These are phyloP conservation scores for Gynochthodes officinalis DNA, from an alignment of 257 asterid species.

Conservation along the genomic window DNA sequence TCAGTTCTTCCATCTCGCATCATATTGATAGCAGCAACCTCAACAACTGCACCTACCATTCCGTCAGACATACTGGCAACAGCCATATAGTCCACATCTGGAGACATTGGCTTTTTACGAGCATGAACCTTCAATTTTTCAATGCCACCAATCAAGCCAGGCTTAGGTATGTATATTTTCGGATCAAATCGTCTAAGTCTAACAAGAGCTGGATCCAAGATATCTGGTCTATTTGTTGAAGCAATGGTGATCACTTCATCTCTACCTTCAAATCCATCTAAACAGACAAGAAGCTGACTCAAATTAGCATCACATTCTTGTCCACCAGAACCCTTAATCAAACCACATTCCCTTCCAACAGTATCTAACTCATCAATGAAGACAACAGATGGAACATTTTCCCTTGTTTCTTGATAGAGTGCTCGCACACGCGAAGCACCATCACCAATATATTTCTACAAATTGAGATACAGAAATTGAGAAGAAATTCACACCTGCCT, in stretches of 20 bases:
- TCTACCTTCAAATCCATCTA: constrained; percentile 97
- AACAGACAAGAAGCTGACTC: constrained; percentile 91
- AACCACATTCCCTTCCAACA: no score
- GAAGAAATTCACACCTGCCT: no score
- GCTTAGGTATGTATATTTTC: constrained; percentile 80
- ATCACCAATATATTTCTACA: no score
- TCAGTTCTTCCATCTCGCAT: no score
- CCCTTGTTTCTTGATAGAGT: no score
- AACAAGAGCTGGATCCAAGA: constrained; percentile 95
- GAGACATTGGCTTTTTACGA: constrained; percentile 83
- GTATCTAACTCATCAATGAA: no score
- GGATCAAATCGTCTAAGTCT: constrained; percentile 94
- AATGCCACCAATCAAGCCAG: constrained; percentile 78
- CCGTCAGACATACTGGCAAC: constrained; percentile 87
- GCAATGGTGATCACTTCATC: constrained; percentile 97
- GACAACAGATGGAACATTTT: no score
- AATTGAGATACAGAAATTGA: no score
- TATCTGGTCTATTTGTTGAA: no score
- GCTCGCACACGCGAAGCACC: no score
- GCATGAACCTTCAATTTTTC: constrained; percentile 87
- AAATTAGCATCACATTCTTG: constrained; percentile 96
- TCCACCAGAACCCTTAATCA: constrained; percentile 85
- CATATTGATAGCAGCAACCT: no score
- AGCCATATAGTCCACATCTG: constrained; percentile 79
- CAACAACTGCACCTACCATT: no score